Conservation (phyloP, 179 eudicot species). For the Actinidia arguta region DNA sequence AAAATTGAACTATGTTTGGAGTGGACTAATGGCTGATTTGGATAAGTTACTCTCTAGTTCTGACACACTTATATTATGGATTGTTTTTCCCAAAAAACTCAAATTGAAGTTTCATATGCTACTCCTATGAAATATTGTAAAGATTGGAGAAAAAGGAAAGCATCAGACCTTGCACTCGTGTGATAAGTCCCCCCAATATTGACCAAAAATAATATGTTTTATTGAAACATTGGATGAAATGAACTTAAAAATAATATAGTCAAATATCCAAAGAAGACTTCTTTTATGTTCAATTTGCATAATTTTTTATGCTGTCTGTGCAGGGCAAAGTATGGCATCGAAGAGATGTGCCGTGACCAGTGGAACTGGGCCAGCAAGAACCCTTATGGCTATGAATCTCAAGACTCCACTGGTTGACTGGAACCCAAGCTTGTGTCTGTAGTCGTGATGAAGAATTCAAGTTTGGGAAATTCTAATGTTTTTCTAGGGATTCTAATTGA, state of each 20-base stretch:
- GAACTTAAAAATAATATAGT: not conserved
- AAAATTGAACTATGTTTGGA: not conserved
- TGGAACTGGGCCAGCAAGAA: conserved; percentile 99
- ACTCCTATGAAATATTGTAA: not conserved
- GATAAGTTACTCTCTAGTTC: not conserved
- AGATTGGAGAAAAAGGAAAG: not conserved
- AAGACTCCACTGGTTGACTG: conserved; percentile 30
- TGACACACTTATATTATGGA: too few relatives aligned
- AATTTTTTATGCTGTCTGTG: conserved; percentile 13
- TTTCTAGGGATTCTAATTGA: not conserved
- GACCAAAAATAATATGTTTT: too few relatives aligned
- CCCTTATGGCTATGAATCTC: conserved; percentile 83
- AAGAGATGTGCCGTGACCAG: conserved; percentile 97
- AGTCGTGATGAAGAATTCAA: not conserved
- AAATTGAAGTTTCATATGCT: too few relatives aligned
- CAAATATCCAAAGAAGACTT: not conserved
- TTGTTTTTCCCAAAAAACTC: too few relatives aligned
- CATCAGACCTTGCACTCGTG: not conserved
- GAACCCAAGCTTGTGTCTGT: conserved; percentile 18
- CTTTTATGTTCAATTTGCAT: not conserved
- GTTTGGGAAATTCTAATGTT: not conserved
- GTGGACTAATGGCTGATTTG: not conserved
- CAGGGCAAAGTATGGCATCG: conserved; percentile 89
- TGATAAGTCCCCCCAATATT: not conserved
- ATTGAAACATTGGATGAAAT: not conserved